phyloP scores from a whole-genome alignment of 768 basidiomycete genomes.

The Lactarius psammicola region DNA sequence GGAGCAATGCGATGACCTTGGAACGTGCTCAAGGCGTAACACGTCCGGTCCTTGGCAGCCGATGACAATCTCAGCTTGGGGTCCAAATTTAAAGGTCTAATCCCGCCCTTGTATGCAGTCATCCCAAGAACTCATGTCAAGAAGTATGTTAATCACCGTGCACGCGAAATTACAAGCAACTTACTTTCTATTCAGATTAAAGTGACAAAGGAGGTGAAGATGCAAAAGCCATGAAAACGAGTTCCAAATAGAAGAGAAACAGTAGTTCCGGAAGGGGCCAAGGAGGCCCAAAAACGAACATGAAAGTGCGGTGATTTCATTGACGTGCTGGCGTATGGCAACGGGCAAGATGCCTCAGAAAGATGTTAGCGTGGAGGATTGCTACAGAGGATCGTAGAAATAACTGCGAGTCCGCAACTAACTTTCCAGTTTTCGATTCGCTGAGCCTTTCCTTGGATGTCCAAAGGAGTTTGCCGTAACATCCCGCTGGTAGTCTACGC shows the following conservation, averaged over 20 bases:
- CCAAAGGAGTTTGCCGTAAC: too few relatives aligned
- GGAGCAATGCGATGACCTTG: too few relatives aligned
- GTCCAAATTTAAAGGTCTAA: too few relatives aligned
- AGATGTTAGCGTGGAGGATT: neutral
- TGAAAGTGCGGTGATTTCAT: neutral
- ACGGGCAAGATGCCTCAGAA: neutral
- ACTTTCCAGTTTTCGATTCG: too few relatives aligned
- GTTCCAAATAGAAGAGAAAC: neutral
- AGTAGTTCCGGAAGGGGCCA: neutral
- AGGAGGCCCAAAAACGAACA: neutral
- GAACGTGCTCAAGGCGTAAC: neutral
- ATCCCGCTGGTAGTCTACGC: too few relatives aligned
- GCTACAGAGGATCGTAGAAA: too few relatives aligned
- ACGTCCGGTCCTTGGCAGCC: neutral
- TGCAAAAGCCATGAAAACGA: too few relatives aligned
- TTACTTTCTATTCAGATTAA: neutral
- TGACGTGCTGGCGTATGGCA: neutral
- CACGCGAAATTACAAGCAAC: neutral
- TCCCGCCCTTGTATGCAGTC: too few relatives aligned
- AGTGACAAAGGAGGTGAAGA: too few relatives aligned
- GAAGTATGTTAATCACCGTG: neutral
- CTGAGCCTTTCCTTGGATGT: neutral
- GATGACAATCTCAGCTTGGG: too few relatives aligned
- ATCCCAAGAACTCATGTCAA: too few relatives aligned
- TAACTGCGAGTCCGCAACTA: too few relatives aligned